Conservation (phyloP, 495 filamentous ascomycete genomes). For the Aspergillus heteromorphus region DNA sequence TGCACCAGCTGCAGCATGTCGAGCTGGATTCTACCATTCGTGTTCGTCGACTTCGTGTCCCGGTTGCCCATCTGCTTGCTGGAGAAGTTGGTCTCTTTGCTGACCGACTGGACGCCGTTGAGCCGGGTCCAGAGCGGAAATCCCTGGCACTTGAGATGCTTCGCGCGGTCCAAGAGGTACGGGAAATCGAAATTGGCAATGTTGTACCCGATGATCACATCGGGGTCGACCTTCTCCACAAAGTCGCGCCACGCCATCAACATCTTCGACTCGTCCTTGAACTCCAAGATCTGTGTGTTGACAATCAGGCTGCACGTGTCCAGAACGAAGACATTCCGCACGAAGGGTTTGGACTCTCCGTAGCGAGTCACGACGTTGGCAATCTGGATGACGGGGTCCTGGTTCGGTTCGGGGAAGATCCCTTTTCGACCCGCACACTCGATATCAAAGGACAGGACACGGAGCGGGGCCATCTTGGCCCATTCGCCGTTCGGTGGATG, state of each 20-base stretch:
- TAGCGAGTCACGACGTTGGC: constrained; percentile 96
- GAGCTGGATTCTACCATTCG: constrained; percentile 86
- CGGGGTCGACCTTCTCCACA: constrained; percentile 84
- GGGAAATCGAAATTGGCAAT: constrained; percentile 99
- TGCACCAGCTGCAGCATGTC: constrained; percentile 92
- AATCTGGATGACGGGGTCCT: constrained; percentile 97
- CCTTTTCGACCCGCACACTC: constrained; percentile 97
- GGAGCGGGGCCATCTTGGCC: constrained; percentile 95
- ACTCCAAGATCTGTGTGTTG: constrained; percentile 88
- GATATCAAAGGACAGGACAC: constrained; percentile 95
- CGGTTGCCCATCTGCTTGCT: constrained; percentile 99
- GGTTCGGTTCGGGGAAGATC: constrained; percentile 86
- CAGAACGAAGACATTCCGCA: constrained; percentile 92
- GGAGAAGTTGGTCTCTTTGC: constrained; percentile 77
- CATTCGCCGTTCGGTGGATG: constrained; percentile 91
- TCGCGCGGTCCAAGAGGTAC: constrained; percentile 87
- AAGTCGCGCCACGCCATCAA: constrained; percentile 85
- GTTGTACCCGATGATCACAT: constrained; percentile 99
- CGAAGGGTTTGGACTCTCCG: constrained; percentile 91
- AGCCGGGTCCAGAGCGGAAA: constrained; percentile 88
- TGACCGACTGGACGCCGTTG: constrained; percentile 54
- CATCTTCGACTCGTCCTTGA: constrained; percentile 75
- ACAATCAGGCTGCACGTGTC: constrained; percentile 89
- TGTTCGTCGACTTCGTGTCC: constrained; percentile 90
- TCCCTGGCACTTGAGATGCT: constrained; percentile 63